A percentile compares a stretch with the other conserved stretches of the same genome.
These are phyloP conservation scores for Hericium erinaceus DNA, from an alignment of 768 basidiomycete species.

Conservation along the genomic window DNA sequence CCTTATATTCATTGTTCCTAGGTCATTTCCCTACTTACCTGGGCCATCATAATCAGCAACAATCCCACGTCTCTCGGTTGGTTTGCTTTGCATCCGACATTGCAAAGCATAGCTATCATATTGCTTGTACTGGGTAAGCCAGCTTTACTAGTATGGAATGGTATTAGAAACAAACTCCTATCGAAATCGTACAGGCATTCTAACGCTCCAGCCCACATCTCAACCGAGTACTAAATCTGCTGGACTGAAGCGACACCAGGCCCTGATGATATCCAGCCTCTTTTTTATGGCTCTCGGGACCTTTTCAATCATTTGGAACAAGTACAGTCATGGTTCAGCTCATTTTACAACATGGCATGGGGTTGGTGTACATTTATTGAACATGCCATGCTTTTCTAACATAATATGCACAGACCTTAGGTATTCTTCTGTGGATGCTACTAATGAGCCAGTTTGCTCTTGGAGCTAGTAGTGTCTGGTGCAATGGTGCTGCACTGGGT, in stretches of 20 bases:
- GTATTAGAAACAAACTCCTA: neutral
- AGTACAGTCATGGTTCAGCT: constrained; percentile 34
- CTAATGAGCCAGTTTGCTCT: constrained; percentile 48
- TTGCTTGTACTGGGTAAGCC: constrained; percentile 53
- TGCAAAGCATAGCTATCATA: constrained; percentile 49
- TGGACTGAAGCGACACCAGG: constrained; percentile 63
- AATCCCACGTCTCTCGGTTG: constrained; percentile 39
- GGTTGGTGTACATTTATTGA: constrained; percentile 29
- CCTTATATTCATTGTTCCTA: neutral
- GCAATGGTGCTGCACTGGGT: constrained; percentile 57
- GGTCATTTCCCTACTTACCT: constrained; percentile 25
- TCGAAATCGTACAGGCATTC: constrained; percentile 38
- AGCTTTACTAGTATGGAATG: neutral
- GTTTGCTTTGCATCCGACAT: constrained; percentile 59
- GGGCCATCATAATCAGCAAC: constrained; percentile 36
- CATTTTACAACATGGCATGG: constrained; percentile 77
- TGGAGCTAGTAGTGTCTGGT: constrained; percentile 77
- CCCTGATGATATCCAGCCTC: constrained; percentile 47
- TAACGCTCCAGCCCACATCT: constrained; percentile 69
- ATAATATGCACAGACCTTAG: constrained; percentile 40
- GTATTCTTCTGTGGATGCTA: constrained; percentile 54
- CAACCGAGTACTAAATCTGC: constrained; percentile 55
- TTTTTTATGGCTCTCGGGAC: constrained; percentile 53
- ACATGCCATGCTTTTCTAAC: neutral
- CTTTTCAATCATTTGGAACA: constrained; percentile 54